Base-by-base conservation (phyloP, 495 filamentous ascomycete genomes). In the Neurospora sp. region DNA sequence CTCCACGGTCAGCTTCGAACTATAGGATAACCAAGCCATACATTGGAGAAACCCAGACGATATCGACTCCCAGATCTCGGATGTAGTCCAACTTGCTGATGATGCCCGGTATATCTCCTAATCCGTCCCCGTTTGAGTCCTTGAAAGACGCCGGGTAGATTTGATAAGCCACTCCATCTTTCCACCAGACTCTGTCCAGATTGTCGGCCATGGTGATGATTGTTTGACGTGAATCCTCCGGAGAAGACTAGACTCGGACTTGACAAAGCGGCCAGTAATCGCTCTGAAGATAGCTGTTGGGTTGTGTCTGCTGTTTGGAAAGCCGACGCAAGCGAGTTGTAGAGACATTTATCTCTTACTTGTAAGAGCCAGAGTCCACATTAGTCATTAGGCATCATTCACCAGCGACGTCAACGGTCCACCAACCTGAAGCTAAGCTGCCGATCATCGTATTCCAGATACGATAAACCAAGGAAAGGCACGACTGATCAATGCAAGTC, bases 91-190 rank as follows among this genome's bases (percentile, higher is more conserved):
- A 77, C 78, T 90, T 87, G 69, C 87, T 88, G 42, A 89, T 86
- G 69, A 93, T 91, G 10, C 91, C 91, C 0, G 83, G 88, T 61
- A 93, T 87, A 74, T 92, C 90, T 14, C 91, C 91, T 31, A 90
- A 80, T 4, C 91, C 91, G 75, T 91, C 89, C 72, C 86, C 84
- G 75, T 91, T 91, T 39, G 88, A 89, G 77, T 93, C 91, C 48
- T 89, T 88, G 82, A 87, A 92, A 4, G 86, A 89, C 4, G 89
- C 86, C 4, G 90, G 91, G 83, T 90, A 93, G 76, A 93, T 89
- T 76, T 93, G 91, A 74, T 93, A 93, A 39, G 91, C 87, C 9
- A 78, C 75, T 8, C 76, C 78, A 69, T 84, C 79, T 73, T 84
- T 85, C 83, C 83, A 85, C 80, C 80, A 81, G 1, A 73, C 71